These are phyloP conservation scores for Komagataella kurtzmanii DNA, from an alignment of 805 yeast genomes.

Conservation along the genomic window DNA sequence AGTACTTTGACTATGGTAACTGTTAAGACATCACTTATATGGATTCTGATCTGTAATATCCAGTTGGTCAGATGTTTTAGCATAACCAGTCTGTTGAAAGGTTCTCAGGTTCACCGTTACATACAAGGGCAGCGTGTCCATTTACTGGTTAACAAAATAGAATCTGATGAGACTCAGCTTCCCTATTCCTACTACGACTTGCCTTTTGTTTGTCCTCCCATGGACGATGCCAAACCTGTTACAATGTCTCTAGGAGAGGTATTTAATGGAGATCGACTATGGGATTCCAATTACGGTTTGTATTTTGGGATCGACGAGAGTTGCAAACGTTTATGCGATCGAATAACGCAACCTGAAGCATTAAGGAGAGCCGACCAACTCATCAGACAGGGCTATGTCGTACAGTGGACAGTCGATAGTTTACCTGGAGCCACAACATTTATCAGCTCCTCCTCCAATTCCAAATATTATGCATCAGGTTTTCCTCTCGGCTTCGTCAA, in stretches of 20 bases:
- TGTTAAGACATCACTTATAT: not conserved
- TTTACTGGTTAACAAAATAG: conserved; percentile 62
- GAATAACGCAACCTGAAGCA: conserved; percentile 37
- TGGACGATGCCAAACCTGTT: conserved; percentile 36
- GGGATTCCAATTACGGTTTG: conserved; percentile 62
- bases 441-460: conserved; percentile 38
- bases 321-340: conserved; percentile 58
- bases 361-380: conserved; percentile 44
- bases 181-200: conserved; percentile 70
- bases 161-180: conserved; percentile 62
- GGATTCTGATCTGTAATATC: not conserved
- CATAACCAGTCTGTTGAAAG: not conserved
- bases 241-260: conserved; percentile 67
- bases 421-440: conserved; percentile 84
- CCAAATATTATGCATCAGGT: conserved; percentile 65
- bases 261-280: conserved; percentile 66
- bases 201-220: conserved; percentile 70
- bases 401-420: conserved; percentile 75
- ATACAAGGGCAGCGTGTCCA: conserved; percentile 48
- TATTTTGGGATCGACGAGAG: conserved; percentile 49
- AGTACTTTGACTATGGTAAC: not conserved
- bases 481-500: conserved; percentile 70
- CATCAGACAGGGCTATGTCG: conserved; percentile 58
- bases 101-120: conserved; percentile 13
- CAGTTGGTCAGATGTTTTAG: not conserved